Evolutionary conservation across 139 green algal genomes (phyloP), one percentile per base, ranked within the genome.

Genomic region (Gonium pectorale): DNA sequence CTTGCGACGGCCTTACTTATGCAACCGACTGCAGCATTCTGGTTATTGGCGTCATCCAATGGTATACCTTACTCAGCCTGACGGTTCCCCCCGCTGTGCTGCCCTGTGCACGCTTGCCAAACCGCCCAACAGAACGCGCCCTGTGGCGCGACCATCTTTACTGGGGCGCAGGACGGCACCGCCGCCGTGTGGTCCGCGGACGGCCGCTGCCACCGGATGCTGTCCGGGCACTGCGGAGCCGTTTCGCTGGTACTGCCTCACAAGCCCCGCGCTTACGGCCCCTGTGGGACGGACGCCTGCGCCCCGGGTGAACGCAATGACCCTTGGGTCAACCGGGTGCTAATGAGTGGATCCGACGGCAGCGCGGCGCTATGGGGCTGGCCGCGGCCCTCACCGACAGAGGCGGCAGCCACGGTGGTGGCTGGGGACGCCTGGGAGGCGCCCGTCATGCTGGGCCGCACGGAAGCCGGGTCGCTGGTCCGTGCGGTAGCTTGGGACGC

Each of bases 151-250:
- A n/a, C 38, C 27, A 70, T 81, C 29, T 59, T 49, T 38, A 60
- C 74, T 13, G 77, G 77, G 17, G 62, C 60, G 15, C n/a, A 43
- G 43, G 77, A 83, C 59, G 77, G 77, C 62, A 83, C 22, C n/a
- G 43, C 73, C 9, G 60, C n/a, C 3, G 31, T 40, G 22, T 83
- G 77, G 77, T 44, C 62, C 13, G 27, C 43, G 5, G 62, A 83
- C n/a, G 77, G 77, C 21, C 33, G 33, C 60, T 64, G 60, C 31
- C 29, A 33, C 5, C 43, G 19, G 26, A 35, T 83, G 63, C 21
- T 49, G 31, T 43, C n/a, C 31, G 24, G 35, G 43, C 77, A 83
- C 77, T 22, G 77, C 31, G 77, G 62, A 11, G 31, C 77, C 1
- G 77, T 83, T 3, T 33, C 27, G 6, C 29, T 71, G 27, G 35